Conservation (phyloP, 2,329 filamentous ascomycete genomes). For the Penicillium olsonii region DNA sequence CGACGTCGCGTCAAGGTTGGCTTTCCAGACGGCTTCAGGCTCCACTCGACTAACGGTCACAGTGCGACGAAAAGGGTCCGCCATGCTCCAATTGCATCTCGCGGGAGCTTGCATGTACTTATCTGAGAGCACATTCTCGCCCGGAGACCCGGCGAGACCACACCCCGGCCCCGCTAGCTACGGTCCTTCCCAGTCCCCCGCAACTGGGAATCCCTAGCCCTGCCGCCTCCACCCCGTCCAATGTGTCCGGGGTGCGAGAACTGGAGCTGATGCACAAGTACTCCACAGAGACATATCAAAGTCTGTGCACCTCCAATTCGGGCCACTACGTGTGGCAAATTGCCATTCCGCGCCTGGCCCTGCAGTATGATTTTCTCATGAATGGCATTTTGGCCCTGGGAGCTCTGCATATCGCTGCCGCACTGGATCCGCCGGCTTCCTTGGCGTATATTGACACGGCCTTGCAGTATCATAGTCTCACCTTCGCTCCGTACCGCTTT, state of each 20-base stretch:
- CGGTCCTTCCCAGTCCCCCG: conserved; percentile 10
- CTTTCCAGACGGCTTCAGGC: not conserved
- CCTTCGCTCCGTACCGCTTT: conserved; percentile 36
- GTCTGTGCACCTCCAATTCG: conserved; percentile 36
- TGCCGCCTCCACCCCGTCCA: conserved; percentile 14
- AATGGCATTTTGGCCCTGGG: conserved; percentile 44
- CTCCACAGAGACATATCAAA: conserved; percentile 49
- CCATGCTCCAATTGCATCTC: conserved; percentile 42
- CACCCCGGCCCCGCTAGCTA: conserved; percentile 4
- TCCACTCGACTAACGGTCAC: conserved; percentile 9
- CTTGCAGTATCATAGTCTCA: conserved; percentile 38
- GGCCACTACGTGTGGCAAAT: conserved; percentile 43
- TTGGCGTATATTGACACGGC: conserved; percentile 39
- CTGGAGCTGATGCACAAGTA: conserved; percentile 57
- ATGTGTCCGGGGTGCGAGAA: conserved; percentile 36
- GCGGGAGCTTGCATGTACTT: conserved; percentile 36
- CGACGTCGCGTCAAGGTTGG: conserved; percentile 44
- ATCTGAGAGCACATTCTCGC: conserved; percentile 26
- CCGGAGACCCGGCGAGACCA: conserved; percentile 6
- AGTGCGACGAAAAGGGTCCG: conserved; percentile 45
- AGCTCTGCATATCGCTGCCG: conserved; percentile 42
- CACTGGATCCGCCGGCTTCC: conserved; percentile 29
- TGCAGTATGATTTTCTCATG: conserved; percentile 45
- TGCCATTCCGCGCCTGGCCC: conserved; percentile 41
- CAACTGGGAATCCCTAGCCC: conserved; percentile 20